Evolutionary conservation across 2,329 filamentous ascomycete species (phyloP), one percentile per base, ranked within the genome.

Genomic region (Talaromyces islandicus): DNA sequence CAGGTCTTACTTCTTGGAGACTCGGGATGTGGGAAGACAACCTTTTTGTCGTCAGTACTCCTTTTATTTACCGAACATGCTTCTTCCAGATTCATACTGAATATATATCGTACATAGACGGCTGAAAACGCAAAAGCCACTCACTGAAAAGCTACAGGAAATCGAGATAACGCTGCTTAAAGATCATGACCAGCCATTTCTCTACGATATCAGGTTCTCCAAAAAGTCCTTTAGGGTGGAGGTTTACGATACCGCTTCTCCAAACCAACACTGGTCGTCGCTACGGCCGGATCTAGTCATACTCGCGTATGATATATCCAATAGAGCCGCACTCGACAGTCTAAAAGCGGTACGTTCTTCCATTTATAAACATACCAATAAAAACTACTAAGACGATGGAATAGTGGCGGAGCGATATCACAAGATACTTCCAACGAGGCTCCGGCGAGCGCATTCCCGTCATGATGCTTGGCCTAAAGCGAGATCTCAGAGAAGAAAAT

Each of bases 21-120:
- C 61, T 68, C 78, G 41, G 83, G 81, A 56, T 83, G 85, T 52
- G 85, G 85, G 60, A 87, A 87, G 72, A 84, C 84, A 56, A 85
- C 83, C 10, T 86, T 87, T 63, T 71, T 87, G 63, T 83, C 84
- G 82, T 86, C 76, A 70, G 83, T 80, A 50, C 51, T 57, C 29
- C 48, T 52, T 30, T 52, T 50, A 54, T 29, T 57, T 30, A n/a
- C 54, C 24, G 25, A n/a, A 3, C 7, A n/a, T n/a, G 5, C 14
- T n/a, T n/a, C 21, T 27, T n/a, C 54, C 32, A 21, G 24, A 21
- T 3, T 7, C 43, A 30, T 19, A 19, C 24, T 19, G 19, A 52
- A 9, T 17, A 7, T 27, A 32, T 55, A 55, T 21, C 29, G n/a
- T n/a, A n/a, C n/a, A 35, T 21, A 63, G 62, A 21, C 54, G 35